These are phyloP conservation scores for Cutaneotrichosporon spelunceum DNA, from an alignment of 1,284 basidiomycete genomes.

Conservation along the genomic window DNA sequence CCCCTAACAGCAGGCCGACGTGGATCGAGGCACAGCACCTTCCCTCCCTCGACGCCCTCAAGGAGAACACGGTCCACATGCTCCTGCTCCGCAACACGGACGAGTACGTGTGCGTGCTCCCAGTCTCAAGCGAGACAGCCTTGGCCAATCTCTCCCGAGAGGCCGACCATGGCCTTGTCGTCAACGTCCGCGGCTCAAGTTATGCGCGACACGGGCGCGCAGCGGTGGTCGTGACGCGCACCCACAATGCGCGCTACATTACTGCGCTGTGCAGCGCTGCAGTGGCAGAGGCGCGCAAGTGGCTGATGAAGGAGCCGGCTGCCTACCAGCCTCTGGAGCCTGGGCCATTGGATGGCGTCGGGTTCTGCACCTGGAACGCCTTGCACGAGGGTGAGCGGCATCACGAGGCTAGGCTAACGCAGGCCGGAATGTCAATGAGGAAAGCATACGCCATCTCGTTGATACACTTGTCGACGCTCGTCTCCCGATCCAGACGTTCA, in stretches of 20 bases:
- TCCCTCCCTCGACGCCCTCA: conserved; percentile 1
- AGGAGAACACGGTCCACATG: conserved; percentile 12
- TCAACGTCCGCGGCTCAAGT: conserved; percentile 1
- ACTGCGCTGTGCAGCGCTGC: conserved; percentile 4
- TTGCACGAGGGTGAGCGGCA: conserved; percentile 17
- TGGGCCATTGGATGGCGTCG: conserved; percentile 17
- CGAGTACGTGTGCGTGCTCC: conserved; percentile 12
- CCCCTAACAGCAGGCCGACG: conserved; percentile 9
- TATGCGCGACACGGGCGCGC: neutral
- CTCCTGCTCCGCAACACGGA: conserved; percentile 4
- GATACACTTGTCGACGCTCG: conserved; percentile 7
- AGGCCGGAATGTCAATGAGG: conserved; percentile 7
- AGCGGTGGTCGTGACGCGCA: conserved; percentile 8
- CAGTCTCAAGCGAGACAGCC: conserved; percentile 11
- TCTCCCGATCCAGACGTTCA: conserved; percentile 33
- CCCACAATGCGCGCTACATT: neutral
- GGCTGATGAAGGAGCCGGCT: neutral
- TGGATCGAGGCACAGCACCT: conserved; percentile 16
- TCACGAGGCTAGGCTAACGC: neutral
- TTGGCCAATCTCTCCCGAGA: neutral
- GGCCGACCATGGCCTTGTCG: neutral
- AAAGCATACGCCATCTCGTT: conserved; percentile 13
- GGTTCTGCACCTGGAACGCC: conserved; percentile 24
- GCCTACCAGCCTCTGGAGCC: neutral
- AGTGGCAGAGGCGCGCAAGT: conserved; percentile 4